phyloP scores from a whole-genome alignment of 176 grass and related monocot genomes.

The Dactylis glomerata region DNA sequence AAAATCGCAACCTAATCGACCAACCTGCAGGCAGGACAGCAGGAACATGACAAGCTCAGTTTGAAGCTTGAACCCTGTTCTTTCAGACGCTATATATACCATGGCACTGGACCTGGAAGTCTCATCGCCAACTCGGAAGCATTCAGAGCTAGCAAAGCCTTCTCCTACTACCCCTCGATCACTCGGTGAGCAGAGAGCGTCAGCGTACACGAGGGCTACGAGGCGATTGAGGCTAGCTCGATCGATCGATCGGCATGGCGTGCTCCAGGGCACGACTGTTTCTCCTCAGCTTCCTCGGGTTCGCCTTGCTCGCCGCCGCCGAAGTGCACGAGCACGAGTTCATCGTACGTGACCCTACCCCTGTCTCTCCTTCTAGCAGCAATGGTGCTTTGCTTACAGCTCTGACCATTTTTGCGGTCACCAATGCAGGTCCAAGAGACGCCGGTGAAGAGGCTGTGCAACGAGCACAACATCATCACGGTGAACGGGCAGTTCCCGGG shows the following conservation, averaged over 20 bases:
- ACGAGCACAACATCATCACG: constrained; percentile 61
- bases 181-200: background rate
- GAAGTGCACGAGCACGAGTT: constrained; percentile 77
- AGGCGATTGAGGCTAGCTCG: background rate
- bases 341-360: constrained; percentile 43
- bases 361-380: background rate
- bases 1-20: constrained; percentile 62
- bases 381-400: background rate
- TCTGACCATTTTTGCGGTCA: background rate
- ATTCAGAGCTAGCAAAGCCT: background rate
- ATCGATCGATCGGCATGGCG: constrained; percentile 23
- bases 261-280: background rate
- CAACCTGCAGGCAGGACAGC: constrained; percentile 31
- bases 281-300: constrained; percentile 22
- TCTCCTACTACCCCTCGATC: background rate
- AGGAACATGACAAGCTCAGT: background rate
- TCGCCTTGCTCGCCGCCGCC: constrained; percentile 22
- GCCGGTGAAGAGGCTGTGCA: constrained; percentile 95
- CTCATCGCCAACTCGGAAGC: constrained; percentile 24
- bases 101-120: background rate
- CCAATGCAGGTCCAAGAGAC: constrained; percentile 61
- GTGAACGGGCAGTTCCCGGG: constrained; percentile 84
- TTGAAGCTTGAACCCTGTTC: background rate
- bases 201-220: background rate
- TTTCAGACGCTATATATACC: constrained; percentile 1